Evolutionary conservation across 202 grass and related monocot genomes (phyloP).

Genomic region (Schoenoplectus triqueter): DNA sequence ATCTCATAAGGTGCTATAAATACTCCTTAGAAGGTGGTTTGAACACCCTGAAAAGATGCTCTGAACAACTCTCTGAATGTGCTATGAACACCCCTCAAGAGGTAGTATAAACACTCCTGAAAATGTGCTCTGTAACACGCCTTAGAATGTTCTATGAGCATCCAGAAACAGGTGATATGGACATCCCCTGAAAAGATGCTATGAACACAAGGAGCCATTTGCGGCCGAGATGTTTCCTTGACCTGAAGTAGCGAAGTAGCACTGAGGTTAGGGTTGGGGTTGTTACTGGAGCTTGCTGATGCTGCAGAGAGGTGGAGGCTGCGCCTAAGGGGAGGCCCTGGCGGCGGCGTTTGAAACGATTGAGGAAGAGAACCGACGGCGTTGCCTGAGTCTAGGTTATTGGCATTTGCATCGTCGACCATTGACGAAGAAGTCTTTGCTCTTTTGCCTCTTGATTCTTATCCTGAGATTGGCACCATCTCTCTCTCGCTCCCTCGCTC

Average conservation of each 20-base stretch:
- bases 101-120: too few relatives aligned
- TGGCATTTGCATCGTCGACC: not conserved
- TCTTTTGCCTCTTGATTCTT: slow-evolving; percentile 7
- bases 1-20: too few relatives aligned
- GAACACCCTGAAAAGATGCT: too few relatives aligned
- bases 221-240: not conserved
- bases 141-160: too few relatives aligned
- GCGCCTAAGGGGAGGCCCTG: slow-evolving; percentile 45
- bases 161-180: too few relatives aligned
- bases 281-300: slow-evolving; percentile 2
- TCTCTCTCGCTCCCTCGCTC: not conserved
- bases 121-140: too few relatives aligned
- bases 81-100: too few relatives aligned
- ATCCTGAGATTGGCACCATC: not conserved
- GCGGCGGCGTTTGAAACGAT: not conserved
- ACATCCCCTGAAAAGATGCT: too few relatives aligned
- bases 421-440: not conserved
- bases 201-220: not conserved
- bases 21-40: too few relatives aligned
- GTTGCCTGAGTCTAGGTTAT: not conserved
- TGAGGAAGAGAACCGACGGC: not conserved
- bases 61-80: too few relatives aligned
- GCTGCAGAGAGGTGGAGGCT: slow-evolving; percentile 55
- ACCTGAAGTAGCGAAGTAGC: not conserved
- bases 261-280: not conserved